Evolutionary conservation across 2,329 filamentous ascomycete species (phyloP), one percentile per base, ranked within the genome.

Genomic region (Zarea fungicola): DNA sequence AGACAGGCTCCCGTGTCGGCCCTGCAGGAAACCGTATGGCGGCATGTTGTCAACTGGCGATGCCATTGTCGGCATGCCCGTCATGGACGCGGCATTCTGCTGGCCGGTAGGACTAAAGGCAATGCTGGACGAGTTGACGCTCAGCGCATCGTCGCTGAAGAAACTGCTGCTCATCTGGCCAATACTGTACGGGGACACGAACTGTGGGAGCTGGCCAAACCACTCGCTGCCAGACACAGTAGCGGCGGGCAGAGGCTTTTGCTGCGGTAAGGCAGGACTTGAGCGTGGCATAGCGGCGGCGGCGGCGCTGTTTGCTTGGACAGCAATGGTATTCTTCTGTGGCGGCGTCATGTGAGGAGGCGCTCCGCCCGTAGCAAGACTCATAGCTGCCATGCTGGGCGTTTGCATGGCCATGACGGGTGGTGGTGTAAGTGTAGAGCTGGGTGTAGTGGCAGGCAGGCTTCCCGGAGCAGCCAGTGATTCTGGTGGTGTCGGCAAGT

Each of bases 1-100:
- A 51, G 83, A 91, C 26, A 95, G 71, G 51, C 77, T 87, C 55
- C 83, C 89, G 58, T 81, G 81, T 51, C 75, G 78, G 61, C 78
- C 77, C 22, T 69, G 65, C 3, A 65, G 60, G 52, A 60, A 55
- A 14, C 57, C 62, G 10, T 56, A 55, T 29, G 48, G 36, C 18
- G 19, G 31, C 25, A 41, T 40, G 25, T 26, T 26, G 55, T 14
- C 58, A 53, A 14, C 16, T 11, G 42, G 42, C 9, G 42, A 45
- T 3, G 42, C 36, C 42, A 65, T 52, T 34, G 59, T 60, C 43
- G 66, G 63, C 28, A 71, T 51, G 14, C 64, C 67, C 4, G 29
- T 37, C 37, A 48, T 39, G 21, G 28, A 22, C 5, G 31, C 39
- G 13, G 46, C 39, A n/a, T 42, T 42, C 23, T 49, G 46, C 23